phyloP scores from a whole-genome alignment of 1,139 yeast species.

The Trichomonascaceae sp. region DNA sequence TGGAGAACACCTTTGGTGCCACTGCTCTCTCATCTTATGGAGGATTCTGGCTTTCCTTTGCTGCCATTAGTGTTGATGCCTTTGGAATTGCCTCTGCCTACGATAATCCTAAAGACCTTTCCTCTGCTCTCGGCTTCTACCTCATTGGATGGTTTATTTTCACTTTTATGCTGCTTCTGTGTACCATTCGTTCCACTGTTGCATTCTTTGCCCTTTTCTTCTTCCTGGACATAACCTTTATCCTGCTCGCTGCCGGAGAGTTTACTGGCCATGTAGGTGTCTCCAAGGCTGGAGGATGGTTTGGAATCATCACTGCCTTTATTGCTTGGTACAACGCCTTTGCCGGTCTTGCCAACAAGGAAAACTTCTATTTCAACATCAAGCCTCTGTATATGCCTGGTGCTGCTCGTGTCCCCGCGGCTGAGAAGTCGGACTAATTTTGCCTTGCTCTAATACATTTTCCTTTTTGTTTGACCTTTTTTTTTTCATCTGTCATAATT shows the following conservation, averaged over 20 bases:
- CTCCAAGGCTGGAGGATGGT: constrained; percentile 63
- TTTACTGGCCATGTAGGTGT: constrained; percentile 30
- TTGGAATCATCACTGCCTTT: constrained; percentile 69
- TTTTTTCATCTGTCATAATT: background rate
- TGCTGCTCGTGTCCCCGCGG: constrained; percentile 9
- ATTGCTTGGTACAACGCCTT: constrained; percentile 83
- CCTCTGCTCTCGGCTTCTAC: constrained; percentile 58
- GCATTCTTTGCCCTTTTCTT: constrained; percentile 60
- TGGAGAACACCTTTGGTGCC: constrained; percentile 85
- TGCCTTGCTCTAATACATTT: too few species aligned
- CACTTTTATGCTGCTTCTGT: constrained; percentile 50
- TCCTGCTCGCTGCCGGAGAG: constrained; percentile 52
- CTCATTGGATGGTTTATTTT: constrained; percentile 71
- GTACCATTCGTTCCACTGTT: constrained; percentile 69
- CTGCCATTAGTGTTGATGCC: constrained; percentile 55
- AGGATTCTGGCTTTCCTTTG: constrained; percentile 78
- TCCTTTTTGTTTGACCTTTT: background rate
- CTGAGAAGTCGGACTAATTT: constrained; percentile 3
- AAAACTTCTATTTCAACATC: constrained; percentile 55
- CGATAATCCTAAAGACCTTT: constrained; percentile 28
- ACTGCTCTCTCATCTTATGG: constrained; percentile 58
- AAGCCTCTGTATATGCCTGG: constrained; percentile 32
- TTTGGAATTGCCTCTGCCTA: constrained; percentile 61
- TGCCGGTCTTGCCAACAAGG: constrained; percentile 68
- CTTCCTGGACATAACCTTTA: constrained; percentile 50